Base-by-base conservation (phyloP, 257 asterid genomes). In the Linderniella brevidens region DNA sequence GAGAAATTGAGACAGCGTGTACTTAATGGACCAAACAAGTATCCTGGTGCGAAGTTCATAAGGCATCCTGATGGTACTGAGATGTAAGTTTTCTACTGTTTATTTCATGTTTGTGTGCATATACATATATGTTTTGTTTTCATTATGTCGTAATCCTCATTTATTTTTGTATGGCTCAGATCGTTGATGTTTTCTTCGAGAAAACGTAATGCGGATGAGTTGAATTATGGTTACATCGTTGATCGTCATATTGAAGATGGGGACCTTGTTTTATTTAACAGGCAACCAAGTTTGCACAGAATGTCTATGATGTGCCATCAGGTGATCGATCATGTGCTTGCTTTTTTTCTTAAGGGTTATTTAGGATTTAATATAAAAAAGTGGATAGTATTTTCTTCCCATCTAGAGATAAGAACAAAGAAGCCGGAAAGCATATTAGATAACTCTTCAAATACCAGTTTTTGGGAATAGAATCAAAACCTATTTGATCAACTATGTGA, bases 231-330 rank as follows among this genome's bases (percentile, higher is more conserved):
- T 46, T 65, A 68, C 67, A 69, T 78, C 58, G 96, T 88, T 53
- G 59, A 68, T 62, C 93, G 96, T 36, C 96, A 88, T 69, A 74
- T 88, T 50, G 87, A 84, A 74, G 92, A 88, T 72, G 98, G 98
- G 48, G 98, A 88, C 46, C 43, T 68, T 53, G 71, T 88, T 55
- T 61, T 88, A 50, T 88, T 88, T 60, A 88, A 88, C 55, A 77
- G 98, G 59, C 98, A 88, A 56, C 96, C 98, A 45, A 88, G 98
- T 65, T 60, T 88, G 68, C 98, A 88, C 70, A 73, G 96, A 64
- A 88, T 88, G 96, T 88, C 96, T 46, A 80, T 88, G 57, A 88
- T 88, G 98, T 68, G 73, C 64, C 98, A 84, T 58, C 74, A 87
- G 88, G 98, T 88, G 67, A 63, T 40, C 55, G 51, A 53, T 40